Base-by-base conservation (phyloP, 495 filamentous ascomycete genomes). In the Chaetomium fimeti region DNA sequence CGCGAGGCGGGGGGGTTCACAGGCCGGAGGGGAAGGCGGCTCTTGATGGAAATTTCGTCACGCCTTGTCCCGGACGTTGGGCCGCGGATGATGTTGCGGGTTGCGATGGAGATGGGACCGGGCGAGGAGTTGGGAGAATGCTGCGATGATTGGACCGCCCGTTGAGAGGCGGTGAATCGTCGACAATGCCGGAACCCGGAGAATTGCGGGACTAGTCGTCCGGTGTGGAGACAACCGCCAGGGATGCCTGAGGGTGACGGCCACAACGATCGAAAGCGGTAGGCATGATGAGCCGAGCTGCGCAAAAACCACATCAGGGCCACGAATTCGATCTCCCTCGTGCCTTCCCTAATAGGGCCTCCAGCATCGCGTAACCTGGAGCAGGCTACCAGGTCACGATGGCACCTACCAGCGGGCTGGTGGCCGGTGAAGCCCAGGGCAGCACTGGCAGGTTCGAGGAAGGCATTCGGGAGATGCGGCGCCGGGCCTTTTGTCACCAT, bases 151-250 rank as follows among this genome's bases (percentile, higher is more conserved):
- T 60, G 58, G 43, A 13, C 20, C 29, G 16, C 20, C 22, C 6
- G 32, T 28, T 24, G 29, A 64, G 62, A 64, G 56, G 62, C 62
- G 62, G 62, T 64, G 62, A 64, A 64, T 47, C 36, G 56, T 29
- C 25, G 22, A 38, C 54, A 58, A 64, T 64, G 62, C 54, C 62
- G 62, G 62, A 64, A 64, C 54, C 55, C 62, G 62, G 62, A 58
- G 51, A 55, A 20, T 42, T 64, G 53, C 43, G 62, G 53, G 62
- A 29, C 62, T 54, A 40, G 28, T 58, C 28, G 43, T 16, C 38
- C 42, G 53, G 61, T 13, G 62, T 64, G 62, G 56, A 64, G 55
- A 22, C 24, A 32, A 24, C 18, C 22, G 29, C 29, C 53, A 49
- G 43, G 51, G 43, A 16, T 27, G 16, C 2, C 20, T 16, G 27